Evolutionary conservation across 2,329 filamentous ascomycete species (phyloP).

Genomic region (Knufia petricola): DNA sequence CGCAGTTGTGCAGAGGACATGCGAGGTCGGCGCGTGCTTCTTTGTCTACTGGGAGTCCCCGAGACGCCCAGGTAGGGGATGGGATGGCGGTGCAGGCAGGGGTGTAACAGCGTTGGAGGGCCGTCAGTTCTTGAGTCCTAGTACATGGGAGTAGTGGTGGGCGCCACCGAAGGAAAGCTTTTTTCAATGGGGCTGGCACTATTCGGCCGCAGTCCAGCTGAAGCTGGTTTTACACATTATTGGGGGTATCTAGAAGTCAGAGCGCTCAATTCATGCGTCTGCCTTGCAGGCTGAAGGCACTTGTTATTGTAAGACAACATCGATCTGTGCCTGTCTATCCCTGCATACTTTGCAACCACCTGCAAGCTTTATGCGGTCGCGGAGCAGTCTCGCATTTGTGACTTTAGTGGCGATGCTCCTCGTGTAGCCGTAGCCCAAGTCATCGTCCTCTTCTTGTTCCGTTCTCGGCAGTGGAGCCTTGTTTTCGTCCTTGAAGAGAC

Average conservation of each 20-base stretch:
- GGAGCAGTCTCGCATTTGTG: conserved; percentile 68
- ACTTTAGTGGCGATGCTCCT: conserved; percentile 73
- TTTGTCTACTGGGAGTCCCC: no score
- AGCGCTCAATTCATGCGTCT: background rate
- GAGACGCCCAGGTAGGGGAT: no score
- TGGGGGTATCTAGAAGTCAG: background rate
- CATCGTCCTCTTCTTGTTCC: conserved; percentile 19
- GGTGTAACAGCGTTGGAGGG: no score
- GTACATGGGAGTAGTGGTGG: no score
- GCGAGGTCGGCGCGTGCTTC: no score
- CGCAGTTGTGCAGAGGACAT: no score
- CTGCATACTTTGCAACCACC: conserved; percentile 13
- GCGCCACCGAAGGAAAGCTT: no score
- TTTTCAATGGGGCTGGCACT: no score
- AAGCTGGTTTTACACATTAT: conserved; percentile 9
- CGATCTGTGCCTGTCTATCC: conserved; percentile 16
- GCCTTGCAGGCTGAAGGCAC: background rate
- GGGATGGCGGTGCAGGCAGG: no score
- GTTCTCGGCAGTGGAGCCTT: conserved; percentile 6
- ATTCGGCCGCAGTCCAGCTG: no score
- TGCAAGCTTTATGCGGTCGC: conserved; percentile 55
- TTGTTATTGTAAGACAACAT: conserved; percentile 10
- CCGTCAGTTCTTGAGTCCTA: no score
- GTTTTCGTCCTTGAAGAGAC: conserved; percentile 40
- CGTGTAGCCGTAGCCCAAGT: conserved; percentile 24